phyloP scores from a whole-genome alignment of 1,284 basidiomycete genomes.

The Apiotrichum siamense region DNA sequence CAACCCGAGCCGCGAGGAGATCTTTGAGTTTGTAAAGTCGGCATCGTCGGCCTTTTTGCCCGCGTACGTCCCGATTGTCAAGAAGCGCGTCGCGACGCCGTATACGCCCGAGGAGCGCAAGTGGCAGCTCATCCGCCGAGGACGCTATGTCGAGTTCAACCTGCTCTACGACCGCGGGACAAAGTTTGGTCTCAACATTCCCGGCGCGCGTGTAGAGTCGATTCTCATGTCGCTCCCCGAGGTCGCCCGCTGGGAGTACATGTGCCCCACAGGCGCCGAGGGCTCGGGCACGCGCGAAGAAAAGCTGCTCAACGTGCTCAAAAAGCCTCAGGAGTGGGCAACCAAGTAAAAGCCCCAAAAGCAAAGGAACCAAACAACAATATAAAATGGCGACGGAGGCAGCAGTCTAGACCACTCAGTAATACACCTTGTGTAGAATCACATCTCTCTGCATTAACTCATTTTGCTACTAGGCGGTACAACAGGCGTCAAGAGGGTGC shows the following conservation, averaged over 20 bases:
- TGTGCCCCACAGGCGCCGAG: constrained; percentile 66
- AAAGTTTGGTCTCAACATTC: constrained; percentile 79
- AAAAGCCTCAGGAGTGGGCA: constrained; percentile 65
- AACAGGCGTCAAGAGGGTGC: too few species aligned
- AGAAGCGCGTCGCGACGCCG: constrained; percentile 53
- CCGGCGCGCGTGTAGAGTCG: constrained; percentile 85
- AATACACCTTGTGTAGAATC: too few species aligned
- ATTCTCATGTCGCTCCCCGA: constrained; percentile 87
- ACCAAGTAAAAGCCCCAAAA: constrained; percentile 1
- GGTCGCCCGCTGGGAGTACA: constrained; percentile 90
- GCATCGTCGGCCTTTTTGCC: constrained; percentile 76
- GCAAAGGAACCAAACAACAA: too few species aligned
- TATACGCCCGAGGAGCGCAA: constrained; percentile 62
- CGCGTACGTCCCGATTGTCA: constrained; percentile 77
- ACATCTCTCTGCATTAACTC: too few species aligned
- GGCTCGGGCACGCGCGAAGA: constrained; percentile 63
- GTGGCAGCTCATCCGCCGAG: constrained; percentile 85
- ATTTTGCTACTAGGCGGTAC: too few species aligned
- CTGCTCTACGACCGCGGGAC: constrained; percentile 68
- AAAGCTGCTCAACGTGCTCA: constrained; percentile 62
- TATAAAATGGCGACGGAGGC: too few species aligned
- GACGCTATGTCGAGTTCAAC: constrained; percentile 92
- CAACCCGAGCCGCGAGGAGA: constrained; percentile 54
- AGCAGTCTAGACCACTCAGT: too few species aligned
- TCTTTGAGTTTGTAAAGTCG: constrained; percentile 67